These are phyloP conservation scores for Psilocybe mexicana DNA, from an alignment of 1,284 basidiomycete species.

Conservation along the genomic window DNA sequence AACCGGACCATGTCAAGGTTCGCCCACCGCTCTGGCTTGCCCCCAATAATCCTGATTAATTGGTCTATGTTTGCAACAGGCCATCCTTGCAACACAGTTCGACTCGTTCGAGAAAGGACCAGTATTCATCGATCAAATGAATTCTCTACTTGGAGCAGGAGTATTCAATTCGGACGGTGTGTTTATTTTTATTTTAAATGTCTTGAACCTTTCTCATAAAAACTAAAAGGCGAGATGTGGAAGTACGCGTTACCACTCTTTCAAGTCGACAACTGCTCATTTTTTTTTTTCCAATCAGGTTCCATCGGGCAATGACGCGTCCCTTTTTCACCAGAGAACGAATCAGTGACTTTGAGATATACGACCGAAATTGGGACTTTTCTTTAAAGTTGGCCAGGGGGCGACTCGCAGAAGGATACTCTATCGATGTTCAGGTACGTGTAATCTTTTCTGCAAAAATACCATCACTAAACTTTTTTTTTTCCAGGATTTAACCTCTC, in stretches of 20 bases:
- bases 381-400: constrained; percentile 34
- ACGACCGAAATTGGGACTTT: constrained; percentile 2
- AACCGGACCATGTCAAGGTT: constrained; percentile 43
- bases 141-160: constrained; percentile 46
- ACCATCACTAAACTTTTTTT: not conserved
- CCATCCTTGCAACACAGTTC: constrained; percentile 43
- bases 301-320: not conserved
- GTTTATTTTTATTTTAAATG: constrained; percentile 2
- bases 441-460: not conserved
- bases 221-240: constrained; percentile 3
- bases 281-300: not conserved
- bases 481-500: constrained; percentile 34
- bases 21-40: not conserved
- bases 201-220: not conserved
- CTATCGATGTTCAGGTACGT: constrained; percentile 49
- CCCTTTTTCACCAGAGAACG: constrained; percentile 5
- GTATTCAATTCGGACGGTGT: constrained; percentile 42
- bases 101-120: constrained; percentile 41
- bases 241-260: not conserved
- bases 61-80: constrained; percentile 15
- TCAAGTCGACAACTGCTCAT: not conserved
- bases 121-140: constrained; percentile 29
- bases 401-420: constrained; percentile 44
- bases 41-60: not conserved
- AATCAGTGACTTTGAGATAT: constrained; percentile 8